Evolutionary conservation across 2,329 filamentous ascomycete species (phyloP).

Genomic region (Alternaria atra): DNA sequence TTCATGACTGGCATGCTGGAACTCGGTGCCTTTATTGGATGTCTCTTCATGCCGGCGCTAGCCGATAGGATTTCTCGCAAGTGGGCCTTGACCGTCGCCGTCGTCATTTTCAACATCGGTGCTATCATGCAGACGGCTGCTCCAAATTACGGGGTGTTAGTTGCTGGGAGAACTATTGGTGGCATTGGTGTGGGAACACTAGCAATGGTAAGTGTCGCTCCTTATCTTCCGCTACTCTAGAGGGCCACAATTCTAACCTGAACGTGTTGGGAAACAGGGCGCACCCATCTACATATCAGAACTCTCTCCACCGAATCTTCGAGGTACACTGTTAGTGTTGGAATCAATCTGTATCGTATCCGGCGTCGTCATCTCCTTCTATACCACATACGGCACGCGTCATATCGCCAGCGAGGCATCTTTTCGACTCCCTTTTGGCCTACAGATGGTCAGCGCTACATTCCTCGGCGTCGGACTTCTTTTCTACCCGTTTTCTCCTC

Average conservation of each 20-base stretch:
- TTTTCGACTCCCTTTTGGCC: slow-evolving; percentile 3
- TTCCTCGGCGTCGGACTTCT: not conserved
- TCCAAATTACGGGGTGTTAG: slow-evolving; percentile 58
- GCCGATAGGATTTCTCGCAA: slow-evolving; percentile 60
- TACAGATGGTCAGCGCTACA: slow-evolving; percentile 3
- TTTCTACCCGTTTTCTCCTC: slow-evolving; percentile 3
- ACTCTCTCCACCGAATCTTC: slow-evolving; percentile 9
- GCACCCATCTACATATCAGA: slow-evolving; percentile 32
- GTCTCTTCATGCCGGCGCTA: slow-evolving; percentile 48
- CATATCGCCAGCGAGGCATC: not conserved
- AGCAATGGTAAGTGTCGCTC: too few species aligned
- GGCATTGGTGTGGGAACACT: too few species aligned
- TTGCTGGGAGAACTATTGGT: slow-evolving; percentile 50
- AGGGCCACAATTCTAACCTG: too few species aligned
- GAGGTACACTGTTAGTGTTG: slow-evolving; percentile 10
- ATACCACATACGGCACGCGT: slow-evolving; percentile 11
- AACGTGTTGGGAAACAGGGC: not conserved
- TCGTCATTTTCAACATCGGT: slow-evolving; percentile 55
- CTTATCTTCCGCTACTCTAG: not conserved
- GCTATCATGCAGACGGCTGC: slow-evolving; percentile 59
- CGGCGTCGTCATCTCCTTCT: slow-evolving; percentile 11
- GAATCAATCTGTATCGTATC: slow-evolving; percentile 6
- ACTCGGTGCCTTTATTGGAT: slow-evolving; percentile 53
- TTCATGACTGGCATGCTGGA: slow-evolving; percentile 52
- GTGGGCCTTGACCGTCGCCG: slow-evolving; percentile 46